Base-by-base conservation (phyloP, 805 yeast species). In the Candida loeiensis region DNA sequence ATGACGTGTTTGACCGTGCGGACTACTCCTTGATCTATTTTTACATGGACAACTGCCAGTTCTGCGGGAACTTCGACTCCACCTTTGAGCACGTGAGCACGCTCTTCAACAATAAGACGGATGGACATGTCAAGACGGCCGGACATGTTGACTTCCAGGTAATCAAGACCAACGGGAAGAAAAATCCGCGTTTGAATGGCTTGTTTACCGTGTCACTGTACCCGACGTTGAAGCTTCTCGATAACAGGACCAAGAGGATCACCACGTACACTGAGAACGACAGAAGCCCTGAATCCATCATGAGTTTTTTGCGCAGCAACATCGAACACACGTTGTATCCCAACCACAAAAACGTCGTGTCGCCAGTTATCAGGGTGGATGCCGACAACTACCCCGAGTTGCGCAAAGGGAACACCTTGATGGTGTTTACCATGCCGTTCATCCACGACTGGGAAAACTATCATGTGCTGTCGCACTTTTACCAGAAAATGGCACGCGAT, bases 141-240 rank as follows among this genome's bases (percentile, higher is more conserved):
- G 51, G 56, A 63, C 14, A 20, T 29, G 16, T 24, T 14, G 35
- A 17, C 21, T 54, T 69, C 16, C 74, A 68, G 44, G 34, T 64
- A 1, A 34, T 64, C 19, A 61, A 61, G 41, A 47, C 61, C 4
- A 56, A 68, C 35, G 64, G 58, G 1, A 44, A 48, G n/a, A 26
- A 28, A 12, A 57, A 57, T 46, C 54, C 51, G 26, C 51, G 65
- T 13, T 55, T 76, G 5, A 56, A 69, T 27, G 49, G 48, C 24
- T 53, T 68, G 35, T 76, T 76, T 43, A 49, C 52, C 12, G 59
- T 79, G 3, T 44, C 48, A 8, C 66, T 64, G 14, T 80, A 64
- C 51, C 86, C 86, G 1, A 61, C 73, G 1, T 42, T 80, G 36
- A 67, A 70, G 47, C 50, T 79, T 24, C 70, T 74, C 44, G 56